A percentile compares a stretch with the other conserved stretches of the same genome.
phyloP scores from a whole-genome alignment of 106 monocot species.

The Dioscorea dumetorum region DNA sequence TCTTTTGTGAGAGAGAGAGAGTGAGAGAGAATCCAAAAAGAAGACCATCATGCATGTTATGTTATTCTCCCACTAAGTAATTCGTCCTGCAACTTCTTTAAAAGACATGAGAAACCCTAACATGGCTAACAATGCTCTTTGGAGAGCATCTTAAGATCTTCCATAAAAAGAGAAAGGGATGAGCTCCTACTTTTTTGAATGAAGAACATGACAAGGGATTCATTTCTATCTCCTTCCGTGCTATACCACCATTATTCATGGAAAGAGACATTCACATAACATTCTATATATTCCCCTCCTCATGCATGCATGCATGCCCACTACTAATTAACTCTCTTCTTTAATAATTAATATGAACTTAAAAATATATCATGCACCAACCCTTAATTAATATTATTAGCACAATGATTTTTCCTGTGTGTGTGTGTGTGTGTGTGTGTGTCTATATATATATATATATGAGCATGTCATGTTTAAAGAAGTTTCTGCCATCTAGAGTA shows the following conservation, averaged over 20 bases:
- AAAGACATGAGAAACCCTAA: not conserved
- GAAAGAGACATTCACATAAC: conserved; percentile 7
- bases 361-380: too few species aligned
- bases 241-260: not conserved
- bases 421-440: too few species aligned
- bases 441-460: too few species aligned
- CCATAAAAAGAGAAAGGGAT: not conserved
- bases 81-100: conserved; percentile 11
- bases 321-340: too few species aligned
- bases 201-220: conserved; percentile 23
- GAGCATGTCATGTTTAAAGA: too few species aligned
- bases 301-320: not conserved
- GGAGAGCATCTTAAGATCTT: not conserved
- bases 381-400: too few species aligned
- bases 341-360: too few species aligned
- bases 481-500: too few species aligned
- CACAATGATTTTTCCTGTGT: too few species aligned
- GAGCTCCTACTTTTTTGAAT: not conserved
- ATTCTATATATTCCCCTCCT: not conserved
- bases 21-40: conserved; percentile 40
- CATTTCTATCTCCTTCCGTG: conserved; percentile 9
- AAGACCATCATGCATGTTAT: conserved; percentile 19
- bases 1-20: too few species aligned
- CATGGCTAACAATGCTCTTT: not conserved
- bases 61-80: conserved; percentile 35